phyloP scores from a whole-genome alignment of 306 rosid genomes.

The Castanospermum australe region DNA sequence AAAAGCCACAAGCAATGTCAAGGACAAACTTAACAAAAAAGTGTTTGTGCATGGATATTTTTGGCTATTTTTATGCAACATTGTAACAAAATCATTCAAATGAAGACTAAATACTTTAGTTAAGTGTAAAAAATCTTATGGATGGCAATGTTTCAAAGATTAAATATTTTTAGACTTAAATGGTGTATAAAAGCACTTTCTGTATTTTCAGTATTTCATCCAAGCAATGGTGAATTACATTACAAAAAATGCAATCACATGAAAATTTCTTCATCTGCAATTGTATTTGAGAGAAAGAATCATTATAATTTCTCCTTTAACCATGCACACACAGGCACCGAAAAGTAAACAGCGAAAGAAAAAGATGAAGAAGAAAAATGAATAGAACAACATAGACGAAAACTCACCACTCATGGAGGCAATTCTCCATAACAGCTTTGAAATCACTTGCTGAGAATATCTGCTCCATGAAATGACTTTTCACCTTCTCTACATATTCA shows the following conservation, averaged over 20 bases:
- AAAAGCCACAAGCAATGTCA: neutral
- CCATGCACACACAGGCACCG: neutral
- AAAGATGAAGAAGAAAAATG: neutral
- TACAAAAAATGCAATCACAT: neutral
- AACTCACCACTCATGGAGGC: constrained; percentile 68
- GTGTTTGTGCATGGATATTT: neutral
- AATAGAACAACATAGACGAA: neutral
- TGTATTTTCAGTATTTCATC: neutral
- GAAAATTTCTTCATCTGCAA: neutral
- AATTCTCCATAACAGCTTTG: constrained; percentile 46
- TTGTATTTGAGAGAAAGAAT: neutral
- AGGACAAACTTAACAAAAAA: neutral
- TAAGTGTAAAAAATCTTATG: neutral
- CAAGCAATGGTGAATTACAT: too few relatives aligned
- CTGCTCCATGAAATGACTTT: constrained; percentile 50
- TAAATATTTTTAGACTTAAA: neutral
- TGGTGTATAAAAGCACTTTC: neutral
- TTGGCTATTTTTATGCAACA: neutral
- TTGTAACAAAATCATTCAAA: neutral
- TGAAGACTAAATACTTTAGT: neutral
- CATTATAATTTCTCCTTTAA: neutral
- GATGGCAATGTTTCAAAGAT: neutral
- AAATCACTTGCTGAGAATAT: constrained; percentile 47
- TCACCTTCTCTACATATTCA: constrained; percentile 46
- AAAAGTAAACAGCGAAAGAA: neutral